Evolutionary conservation across 352 stramenopile species (phyloP).

Genomic region (Phytophthora pseudosyringae): DNA sequence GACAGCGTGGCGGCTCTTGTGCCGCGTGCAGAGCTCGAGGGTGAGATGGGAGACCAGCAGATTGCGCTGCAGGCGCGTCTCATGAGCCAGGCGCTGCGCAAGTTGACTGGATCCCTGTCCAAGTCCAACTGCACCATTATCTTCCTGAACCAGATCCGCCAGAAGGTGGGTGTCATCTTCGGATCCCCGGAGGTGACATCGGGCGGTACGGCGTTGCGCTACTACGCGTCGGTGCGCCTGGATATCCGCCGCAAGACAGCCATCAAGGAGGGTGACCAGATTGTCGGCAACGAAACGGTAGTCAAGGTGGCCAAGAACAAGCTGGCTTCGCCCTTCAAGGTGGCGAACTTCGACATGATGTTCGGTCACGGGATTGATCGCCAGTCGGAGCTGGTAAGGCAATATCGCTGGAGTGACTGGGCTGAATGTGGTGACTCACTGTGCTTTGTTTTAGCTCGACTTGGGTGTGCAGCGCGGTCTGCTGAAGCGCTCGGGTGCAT

Average conservation of each 20-base stretch:
- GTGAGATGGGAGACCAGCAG: constrained; percentile 96
- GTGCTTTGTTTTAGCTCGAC: constrained; percentile 52
- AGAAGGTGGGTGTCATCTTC: constrained; percentile 98
- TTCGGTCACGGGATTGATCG: constrained; percentile 97
- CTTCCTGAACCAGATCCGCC: constrained; percentile 99
- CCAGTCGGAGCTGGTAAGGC: constrained; percentile 73
- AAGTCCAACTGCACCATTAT: constrained; percentile 97
- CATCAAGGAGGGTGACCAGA: constrained; percentile 91
- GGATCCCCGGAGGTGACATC: constrained; percentile 97
- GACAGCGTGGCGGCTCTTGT: constrained; percentile 98
- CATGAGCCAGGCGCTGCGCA: constrained; percentile 97
- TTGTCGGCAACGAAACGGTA: constrained; percentile 97
- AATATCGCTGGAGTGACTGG: not conserved
- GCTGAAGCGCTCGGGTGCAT: constrained; percentile 82
- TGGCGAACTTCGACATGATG: constrained; percentile 97
- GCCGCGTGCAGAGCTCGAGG: constrained; percentile 95
- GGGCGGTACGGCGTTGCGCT: constrained; percentile 86
- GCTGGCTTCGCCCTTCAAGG: constrained; percentile 96
- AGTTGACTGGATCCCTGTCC: constrained; percentile 96
- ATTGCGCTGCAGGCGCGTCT: constrained; percentile 97
- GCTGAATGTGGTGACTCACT: constrained; percentile 1
- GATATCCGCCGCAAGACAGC: constrained; percentile 95
- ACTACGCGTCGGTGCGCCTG: constrained; percentile 92
- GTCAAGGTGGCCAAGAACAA: constrained; percentile 99
- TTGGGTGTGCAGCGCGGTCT: constrained; percentile 76